Evolutionary conservation across 2,329 filamentous ascomycete species (phyloP).

Genomic region (Thelonectria discophora): DNA sequence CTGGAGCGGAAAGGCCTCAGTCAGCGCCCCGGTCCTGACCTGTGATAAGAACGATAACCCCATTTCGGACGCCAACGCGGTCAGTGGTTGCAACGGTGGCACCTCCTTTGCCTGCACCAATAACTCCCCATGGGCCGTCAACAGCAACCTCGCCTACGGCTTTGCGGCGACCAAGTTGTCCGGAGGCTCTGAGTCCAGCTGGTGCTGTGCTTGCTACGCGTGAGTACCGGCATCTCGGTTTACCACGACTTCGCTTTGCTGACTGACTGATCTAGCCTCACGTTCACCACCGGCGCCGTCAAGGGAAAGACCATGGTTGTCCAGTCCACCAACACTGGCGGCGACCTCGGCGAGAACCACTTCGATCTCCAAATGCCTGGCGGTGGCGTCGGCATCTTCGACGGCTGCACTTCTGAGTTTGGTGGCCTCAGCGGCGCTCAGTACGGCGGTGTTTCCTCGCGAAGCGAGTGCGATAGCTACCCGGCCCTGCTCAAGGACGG

Average conservation of each 20-base stretch:
- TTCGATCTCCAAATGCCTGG: constrained; percentile 67
- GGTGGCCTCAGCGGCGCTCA: constrained; percentile 59
- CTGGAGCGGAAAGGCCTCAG: constrained; percentile 65
- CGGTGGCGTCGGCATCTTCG: constrained; percentile 63
- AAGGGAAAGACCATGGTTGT: constrained; percentile 70
- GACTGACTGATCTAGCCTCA: constrained; percentile 49
- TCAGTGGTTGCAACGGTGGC: constrained; percentile 67
- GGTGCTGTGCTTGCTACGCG: constrained; percentile 74
- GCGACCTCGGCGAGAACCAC: constrained; percentile 64
- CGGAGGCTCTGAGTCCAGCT: constrained; percentile 64
- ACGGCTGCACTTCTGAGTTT: constrained; percentile 61
- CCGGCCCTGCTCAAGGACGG: constrained; percentile 63
- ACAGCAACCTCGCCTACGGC: constrained; percentile 67
- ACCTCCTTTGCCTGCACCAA: constrained; percentile 68
- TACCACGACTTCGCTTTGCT: background rate
- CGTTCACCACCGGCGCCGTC: constrained; percentile 60
- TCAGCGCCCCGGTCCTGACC: constrained; percentile 59
- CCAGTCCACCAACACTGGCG: constrained; percentile 70
- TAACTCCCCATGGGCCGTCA: constrained; percentile 70
- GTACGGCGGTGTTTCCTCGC: constrained; percentile 65
- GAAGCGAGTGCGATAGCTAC: constrained; percentile 61
- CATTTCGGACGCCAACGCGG: constrained; percentile 58
- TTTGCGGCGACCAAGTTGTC: constrained; percentile 68
- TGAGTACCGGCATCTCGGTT: constrained; percentile 32
- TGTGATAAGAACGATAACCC: constrained; percentile 65